A percentile compares a stretch with the other conserved stretches of the same genome.
Evolutionary conservation across 2,329 filamentous ascomycete genomes (phyloP).

Genomic region (Colletotrichum tropicicola): DNA sequence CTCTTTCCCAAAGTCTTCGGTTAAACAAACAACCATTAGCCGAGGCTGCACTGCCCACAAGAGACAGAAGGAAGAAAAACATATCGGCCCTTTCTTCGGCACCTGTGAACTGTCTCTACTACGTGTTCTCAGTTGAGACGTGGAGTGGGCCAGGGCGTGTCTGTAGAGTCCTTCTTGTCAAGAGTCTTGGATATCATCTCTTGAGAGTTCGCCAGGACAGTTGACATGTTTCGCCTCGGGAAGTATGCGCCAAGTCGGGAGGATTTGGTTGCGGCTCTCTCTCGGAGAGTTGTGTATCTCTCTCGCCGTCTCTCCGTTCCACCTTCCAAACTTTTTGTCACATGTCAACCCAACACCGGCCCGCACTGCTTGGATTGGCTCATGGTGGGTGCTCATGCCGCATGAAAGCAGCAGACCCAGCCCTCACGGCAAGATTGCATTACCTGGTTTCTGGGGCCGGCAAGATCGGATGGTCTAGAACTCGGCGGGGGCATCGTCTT

Average conservation of each 20-base stretch:
- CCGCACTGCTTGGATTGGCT: slow-evolving; percentile 9
- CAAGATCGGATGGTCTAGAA: not conserved
- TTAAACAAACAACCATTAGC: not conserved
- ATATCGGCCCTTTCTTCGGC: slow-evolving; percentile 4
- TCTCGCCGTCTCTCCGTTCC: not conserved
- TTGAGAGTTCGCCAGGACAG: slow-evolving; percentile 19
- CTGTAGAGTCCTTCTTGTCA: not conserved
- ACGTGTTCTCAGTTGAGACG: not conserved
- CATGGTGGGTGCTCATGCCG: slow-evolving; percentile 1
- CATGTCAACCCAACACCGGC: slow-evolving; percentile 10
- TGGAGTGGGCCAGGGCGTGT: not conserved
- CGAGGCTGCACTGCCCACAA: not conserved
- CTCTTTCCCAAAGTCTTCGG: not conserved
- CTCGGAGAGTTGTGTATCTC: not conserved
- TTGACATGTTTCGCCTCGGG: slow-evolving; percentile 25
- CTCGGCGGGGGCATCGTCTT: not conserved
- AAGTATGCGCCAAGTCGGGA: slow-evolving; percentile 20
- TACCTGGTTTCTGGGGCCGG: too few relatives aligned
- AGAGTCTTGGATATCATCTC: not conserved
- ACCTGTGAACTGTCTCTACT: not conserved
- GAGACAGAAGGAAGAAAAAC: not conserved
- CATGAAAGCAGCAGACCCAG: too few relatives aligned
- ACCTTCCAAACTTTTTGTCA: slow-evolving; percentile 1
- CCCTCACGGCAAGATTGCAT: too few relatives aligned
- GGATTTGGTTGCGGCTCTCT: slow-evolving; percentile 10